Base-by-base conservation (phyloP, 2,329 filamentous ascomycete genomes). In the Fonsecaea monophora region DNA sequence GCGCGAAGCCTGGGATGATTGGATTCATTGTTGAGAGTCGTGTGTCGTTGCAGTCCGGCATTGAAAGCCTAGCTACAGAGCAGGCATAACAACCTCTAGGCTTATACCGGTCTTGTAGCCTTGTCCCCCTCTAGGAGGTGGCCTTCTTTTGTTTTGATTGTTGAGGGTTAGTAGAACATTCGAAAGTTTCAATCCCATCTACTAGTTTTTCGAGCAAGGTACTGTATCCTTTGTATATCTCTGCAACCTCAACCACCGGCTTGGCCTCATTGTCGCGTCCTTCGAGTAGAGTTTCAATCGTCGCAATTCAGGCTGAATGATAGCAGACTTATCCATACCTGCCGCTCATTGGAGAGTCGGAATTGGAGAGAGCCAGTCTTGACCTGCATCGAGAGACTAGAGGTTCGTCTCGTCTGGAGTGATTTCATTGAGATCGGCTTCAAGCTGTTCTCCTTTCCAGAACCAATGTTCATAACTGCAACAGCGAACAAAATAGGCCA, bases 1-100 rank as follows among this genome's bases (percentile, higher is more conserved):
- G 85, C 64, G 89, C 88, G 77, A 87, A 89, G 30, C 87, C 86
- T 1, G 81, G 79, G 45, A 89, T 78, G 21, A 88, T 82, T 1
- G 86, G 87, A 71, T 88, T 71, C n/a, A 65, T 57, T 18, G 21
- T 5, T 6, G 25, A 25, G 25, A 25, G 25, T 25, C 25, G 25
- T 6, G 42, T 8, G 3, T 21, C 7, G 6, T 21, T 3, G n/a
- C 18, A n/a, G n/a, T n/a, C n/a, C 1, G 42, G 6, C 42, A 21
- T 6, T 7, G n/a, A 48, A 21, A 18, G 4, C 38, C 37, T 13
- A 10, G 2, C 38, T 15, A 42, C 4, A 48, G n/a, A 48, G 10
- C 38, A 37, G 35, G 35, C 35, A 37, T 12, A 37, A 37, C 7
- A 42, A 15, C 42, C n/a, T 48, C 7, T 18, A 8, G 4, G 21